Evolutionary conservation across 1,284 basidiomycete genomes (phyloP), one percentile per base, ranked within the genome.

Genomic region (Earliella scabrosa): DNA sequence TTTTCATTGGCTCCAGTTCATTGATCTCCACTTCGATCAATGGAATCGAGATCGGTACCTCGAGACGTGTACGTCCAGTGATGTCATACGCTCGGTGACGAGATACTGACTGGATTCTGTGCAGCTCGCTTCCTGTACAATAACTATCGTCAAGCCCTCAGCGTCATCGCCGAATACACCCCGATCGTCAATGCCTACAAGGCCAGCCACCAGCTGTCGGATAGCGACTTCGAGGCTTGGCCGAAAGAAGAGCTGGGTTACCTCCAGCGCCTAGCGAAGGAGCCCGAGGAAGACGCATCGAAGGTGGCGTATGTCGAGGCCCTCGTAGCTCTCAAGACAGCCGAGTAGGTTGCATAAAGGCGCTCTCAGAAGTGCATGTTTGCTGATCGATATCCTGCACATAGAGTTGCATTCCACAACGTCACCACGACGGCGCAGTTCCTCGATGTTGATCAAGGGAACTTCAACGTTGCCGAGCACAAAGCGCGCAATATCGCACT

Each of bases 101-200:
- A 13, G 5, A 13, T 5, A 36, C 35, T 36, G 35, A 36, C 70
- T 36, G 35, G 8, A n/a, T 36, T 75, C 49, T 34, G 5, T 6
- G 4, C 35, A 70, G 65, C 63, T 0, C 61, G 45, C 5, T 71
- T 71, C 47, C 58, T 70, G 0, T 54, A 48, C 27, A 53, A 68
- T 14, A 72, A 72, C 38, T 70, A 71, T 45, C 45, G 59, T 2
- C 66, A 68, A 39, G 65, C 66, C 0, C 45, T 67, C 9, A 24
- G 51, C 8, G 64, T 68, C 40, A 58, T 69, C n/a, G 45, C 39
- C 3, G 52, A 26, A 0, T 39, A 64, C 6, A 38, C 52, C 5
- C 47, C 59, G 1, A 31, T 49, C 0, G 52, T 36, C 2, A 20
- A 24, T 9, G 39, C 54, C 27, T 56, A 32, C 41, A 47, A 13